Conservation (phyloP, 2,329 filamentous ascomycete species). For the Alternaria consortialis region DNA sequence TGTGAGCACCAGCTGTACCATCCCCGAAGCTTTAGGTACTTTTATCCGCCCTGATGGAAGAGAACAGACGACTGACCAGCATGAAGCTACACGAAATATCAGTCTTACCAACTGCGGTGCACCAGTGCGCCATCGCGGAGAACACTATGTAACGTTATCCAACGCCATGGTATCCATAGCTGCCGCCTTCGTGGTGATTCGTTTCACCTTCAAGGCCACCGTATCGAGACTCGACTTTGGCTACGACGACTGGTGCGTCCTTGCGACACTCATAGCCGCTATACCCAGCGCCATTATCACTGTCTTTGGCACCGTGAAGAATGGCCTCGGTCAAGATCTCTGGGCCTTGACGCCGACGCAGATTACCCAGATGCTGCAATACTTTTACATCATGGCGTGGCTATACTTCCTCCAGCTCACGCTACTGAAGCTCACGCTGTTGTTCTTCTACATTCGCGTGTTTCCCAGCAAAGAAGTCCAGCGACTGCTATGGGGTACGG, state of each 20-base stretch:
- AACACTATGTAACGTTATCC: constrained; percentile 45
- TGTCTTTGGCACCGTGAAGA: constrained; percentile 31
- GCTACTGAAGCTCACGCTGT: constrained; percentile 40
- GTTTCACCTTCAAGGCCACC: constrained; percentile 50
- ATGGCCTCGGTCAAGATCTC: constrained; percentile 62
- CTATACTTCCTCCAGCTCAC: constrained; percentile 47
- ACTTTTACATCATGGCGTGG: constrained; percentile 48
- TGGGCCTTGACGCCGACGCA: constrained; percentile 58
- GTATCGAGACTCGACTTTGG: constrained; percentile 48
- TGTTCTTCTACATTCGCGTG: constrained; percentile 46
- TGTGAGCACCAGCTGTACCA: constrained; percentile 29
- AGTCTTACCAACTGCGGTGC: constrained; percentile 52
- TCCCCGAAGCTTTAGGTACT: constrained; percentile 35
- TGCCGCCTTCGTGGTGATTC: constrained; percentile 44
- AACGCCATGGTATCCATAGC: constrained; percentile 49
- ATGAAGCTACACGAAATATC: constrained; percentile 53
- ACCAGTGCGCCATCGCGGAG: constrained; percentile 50
- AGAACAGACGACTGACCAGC: background rate
- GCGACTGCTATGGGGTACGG: constrained; percentile 35
- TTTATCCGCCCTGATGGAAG: background rate
- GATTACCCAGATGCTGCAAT: constrained; percentile 56
- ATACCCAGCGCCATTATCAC: constrained; percentile 41
- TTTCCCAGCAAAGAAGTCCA: constrained; percentile 37
- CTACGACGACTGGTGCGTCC: constrained; percentile 51
- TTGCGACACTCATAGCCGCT: constrained; percentile 32